Percentiles rank a stretch among this genome's conserved stretches.
Evolutionary conservation across 1,284 basidiomycete species (phyloP).

Genomic region (Moesziomyces antarcticus): DNA sequence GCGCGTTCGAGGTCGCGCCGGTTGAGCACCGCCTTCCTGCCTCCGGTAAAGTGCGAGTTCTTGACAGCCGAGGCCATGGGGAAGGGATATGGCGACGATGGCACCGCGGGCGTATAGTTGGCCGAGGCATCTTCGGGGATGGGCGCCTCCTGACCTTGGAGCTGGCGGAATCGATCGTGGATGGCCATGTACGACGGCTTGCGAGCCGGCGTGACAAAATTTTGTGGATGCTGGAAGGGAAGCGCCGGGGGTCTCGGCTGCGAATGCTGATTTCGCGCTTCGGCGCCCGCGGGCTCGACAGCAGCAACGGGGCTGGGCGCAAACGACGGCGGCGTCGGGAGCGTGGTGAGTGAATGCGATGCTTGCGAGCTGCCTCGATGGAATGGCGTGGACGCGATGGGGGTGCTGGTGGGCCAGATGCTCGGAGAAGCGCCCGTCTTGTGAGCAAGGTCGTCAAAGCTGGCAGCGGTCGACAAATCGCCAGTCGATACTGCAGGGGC

Average conservation of each 20-base stretch:
- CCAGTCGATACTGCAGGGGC: slow-evolving; percentile 9
- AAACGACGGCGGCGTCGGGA: slow-evolving; percentile 48
- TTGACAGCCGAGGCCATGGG: slow-evolving; percentile 43
- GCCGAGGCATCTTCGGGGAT: slow-evolving; percentile 33
- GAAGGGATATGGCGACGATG: slow-evolving; percentile 64
- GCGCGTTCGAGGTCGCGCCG: slow-evolving; percentile 55
- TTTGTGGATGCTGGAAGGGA: slow-evolving; percentile 20
- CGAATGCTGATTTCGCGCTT: background rate
- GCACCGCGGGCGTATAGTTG: slow-evolving; percentile 39
- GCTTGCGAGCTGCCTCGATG: slow-evolving; percentile 12
- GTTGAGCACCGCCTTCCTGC: slow-evolving; percentile 29
- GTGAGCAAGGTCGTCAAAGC: slow-evolving; percentile 23
- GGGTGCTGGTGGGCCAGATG: slow-evolving; percentile 31
- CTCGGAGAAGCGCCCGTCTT: slow-evolving; percentile 6
- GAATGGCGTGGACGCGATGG: slow-evolving; percentile 54
- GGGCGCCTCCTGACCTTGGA: slow-evolving; percentile 34
- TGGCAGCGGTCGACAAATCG: slow-evolving; percentile 38
- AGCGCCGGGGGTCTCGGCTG: slow-evolving; percentile 6
- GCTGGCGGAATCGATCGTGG: slow-evolving; percentile 46
- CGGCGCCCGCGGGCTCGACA: background rate
- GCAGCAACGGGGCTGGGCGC: slow-evolving; percentile 31
- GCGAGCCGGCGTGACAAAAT: slow-evolving; percentile 58
- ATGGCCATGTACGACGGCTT: slow-evolving; percentile 49
- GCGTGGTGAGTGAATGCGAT: slow-evolving; percentile 20
- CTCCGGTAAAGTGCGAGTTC: slow-evolving; percentile 27